Evolutionary conservation across 352 stramenopile species (phyloP), one percentile per base, ranked within the genome.

Genomic region (Phytophthora cryptogea): DNA sequence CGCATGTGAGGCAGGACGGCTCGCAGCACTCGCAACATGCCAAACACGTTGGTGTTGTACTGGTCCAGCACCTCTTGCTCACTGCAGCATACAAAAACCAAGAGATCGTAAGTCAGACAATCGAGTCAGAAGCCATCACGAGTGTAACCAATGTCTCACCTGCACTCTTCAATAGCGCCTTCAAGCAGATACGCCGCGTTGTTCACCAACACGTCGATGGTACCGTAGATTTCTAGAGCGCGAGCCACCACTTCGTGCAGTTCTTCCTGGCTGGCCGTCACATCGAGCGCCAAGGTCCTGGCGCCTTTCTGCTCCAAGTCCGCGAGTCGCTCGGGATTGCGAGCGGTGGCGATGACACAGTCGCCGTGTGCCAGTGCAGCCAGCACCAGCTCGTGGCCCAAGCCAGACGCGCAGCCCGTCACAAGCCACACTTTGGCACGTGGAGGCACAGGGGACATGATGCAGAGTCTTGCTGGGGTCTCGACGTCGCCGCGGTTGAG

Each of bases 21-120:
- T 20, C 71, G 68, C 27, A 74, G 17, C 33, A 78, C 49, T 4
- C 52, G 53, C 45, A 75, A 46, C 56, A 76, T 60, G 26, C 74
- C 74, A 28, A 81, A 84, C 5, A 83, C 67, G 35, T 83, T 80
- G 28, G 74, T 80, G 56, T 76, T 67, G 68, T 70, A 83, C 44
- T 70, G 47, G 14, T 63, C 65, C 14, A 64, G 49, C 27, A 83
- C 54, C 32, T 80, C 74, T 32, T 78, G 45, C 9, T 66, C 61
- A 17, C 61, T 77, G 11, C 8, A 8, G n/a, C 30, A 50, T 64
- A 44, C 51, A 26, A 67, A 66, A 35, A 45, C 1, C 42, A 65
- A 54, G 36, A 58, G 43, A 44, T 59, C 33, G 42, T 58, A 11
- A 67, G 49, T 64, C 59, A 53, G 49, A 63, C 32, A 58, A 57